Conservation (phyloP, 345 rosid species). For the Microcos paniculata region DNA sequence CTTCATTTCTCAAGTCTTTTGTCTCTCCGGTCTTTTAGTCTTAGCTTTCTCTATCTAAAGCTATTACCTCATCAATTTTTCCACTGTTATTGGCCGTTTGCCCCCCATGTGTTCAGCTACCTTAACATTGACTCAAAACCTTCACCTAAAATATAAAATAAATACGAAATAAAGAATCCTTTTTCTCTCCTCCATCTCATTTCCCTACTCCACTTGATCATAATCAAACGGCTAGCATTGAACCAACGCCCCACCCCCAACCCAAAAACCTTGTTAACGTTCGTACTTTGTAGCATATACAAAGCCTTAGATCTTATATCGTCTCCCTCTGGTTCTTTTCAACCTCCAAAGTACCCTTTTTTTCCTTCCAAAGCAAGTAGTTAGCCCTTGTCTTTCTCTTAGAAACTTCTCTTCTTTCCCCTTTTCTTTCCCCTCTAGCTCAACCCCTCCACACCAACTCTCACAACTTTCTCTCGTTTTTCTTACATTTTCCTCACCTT, state of each 20-base stretch:
- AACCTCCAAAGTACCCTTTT: not conserved
- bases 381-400: not conserved
- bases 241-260: not conserved
- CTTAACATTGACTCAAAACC: conserved; percentile 1
- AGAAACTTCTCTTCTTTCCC: not conserved
- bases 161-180: not conserved
- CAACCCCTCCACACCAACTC: not conserved
- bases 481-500: conserved; percentile 3
- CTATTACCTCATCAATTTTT: not conserved
- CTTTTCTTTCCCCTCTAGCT: not conserved
- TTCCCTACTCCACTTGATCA: not conserved
- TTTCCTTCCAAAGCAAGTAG: not conserved
- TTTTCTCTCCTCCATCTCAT: not conserved
- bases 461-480: not conserved
- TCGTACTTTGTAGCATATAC: not conserved
- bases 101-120: not conserved
- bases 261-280: not conserved
- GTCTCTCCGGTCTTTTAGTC: not conserved
- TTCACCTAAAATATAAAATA: not conserved
- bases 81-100: not conserved
- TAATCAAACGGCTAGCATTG: not conserved
- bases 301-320: conserved; percentile 1
- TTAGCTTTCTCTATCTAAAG: not conserved
- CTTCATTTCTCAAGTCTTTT: not conserved
- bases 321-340: too few species aligned